phyloP scores from a whole-genome alignment of 2,329 filamentous ascomycete species.

The Monilinia aucupariae region DNA sequence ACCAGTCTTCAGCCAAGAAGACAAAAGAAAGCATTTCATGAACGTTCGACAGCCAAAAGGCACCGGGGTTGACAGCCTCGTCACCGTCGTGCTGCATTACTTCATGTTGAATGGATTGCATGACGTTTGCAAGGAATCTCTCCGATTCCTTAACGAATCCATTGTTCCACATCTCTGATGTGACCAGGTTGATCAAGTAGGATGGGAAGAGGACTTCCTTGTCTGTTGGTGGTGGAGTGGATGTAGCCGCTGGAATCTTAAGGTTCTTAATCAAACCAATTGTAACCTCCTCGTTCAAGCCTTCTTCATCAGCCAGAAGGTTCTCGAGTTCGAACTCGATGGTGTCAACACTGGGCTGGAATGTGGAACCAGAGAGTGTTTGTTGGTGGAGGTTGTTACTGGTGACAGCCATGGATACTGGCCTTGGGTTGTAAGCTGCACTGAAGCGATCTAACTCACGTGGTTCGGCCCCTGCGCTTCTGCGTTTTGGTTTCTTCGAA shows the following conservation, averaged over 20 bases:
- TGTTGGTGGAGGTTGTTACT: conserved; percentile 59
- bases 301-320: conserved; percentile 89
- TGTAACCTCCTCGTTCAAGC: conserved; percentile 92
- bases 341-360: conserved; percentile 76
- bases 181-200: conserved; percentile 97
- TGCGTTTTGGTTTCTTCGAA: conserved; percentile 92
- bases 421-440: conserved; percentile 85
- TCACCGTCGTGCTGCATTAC: conserved; percentile 99
- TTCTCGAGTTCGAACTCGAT: conserved; percentile 94
- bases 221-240: conserved; percentile 85
- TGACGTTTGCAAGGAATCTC: conserved; percentile 96
- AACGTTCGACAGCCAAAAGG: conserved; percentile 98
- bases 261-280: conserved; percentile 94
- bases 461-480: conserved; percentile 82
- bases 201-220: conserved; percentile 99
- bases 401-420: conserved; percentile 89
- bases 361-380: conserved; percentile 68
- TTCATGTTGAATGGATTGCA: conserved; percentile 99
- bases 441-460: conserved; percentile 87
- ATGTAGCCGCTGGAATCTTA: conserved; percentile 86
- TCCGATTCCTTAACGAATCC: conserved; percentile 99
- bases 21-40: conserved; percentile 99
- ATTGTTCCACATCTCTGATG: conserved; percentile 99
- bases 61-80: conserved; percentile 91
- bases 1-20: conserved; percentile 98